These are phyloP conservation scores for Aureobasidium uvarum DNA, from an alignment of 2,329 filamentous ascomycete species.

Conservation along the genomic window DNA sequence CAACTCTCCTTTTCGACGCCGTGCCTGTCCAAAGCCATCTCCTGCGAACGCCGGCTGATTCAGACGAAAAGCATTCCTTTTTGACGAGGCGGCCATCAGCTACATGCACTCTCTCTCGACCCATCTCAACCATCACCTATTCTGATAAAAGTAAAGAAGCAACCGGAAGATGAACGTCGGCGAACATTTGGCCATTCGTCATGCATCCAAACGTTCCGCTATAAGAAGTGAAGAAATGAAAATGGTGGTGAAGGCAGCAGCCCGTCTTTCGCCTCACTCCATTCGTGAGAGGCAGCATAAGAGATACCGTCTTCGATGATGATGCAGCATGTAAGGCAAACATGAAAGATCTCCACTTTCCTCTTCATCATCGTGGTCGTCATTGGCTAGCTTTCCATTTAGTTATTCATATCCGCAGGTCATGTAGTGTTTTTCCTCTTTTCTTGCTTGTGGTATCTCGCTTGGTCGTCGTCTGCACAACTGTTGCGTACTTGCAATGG, in stretches of 20 bases:
- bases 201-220: conserved; percentile 12
- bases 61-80: conserved; percentile 3
- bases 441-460: not conserved
- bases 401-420: conserved; percentile 2
- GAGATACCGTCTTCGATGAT: not conserved
- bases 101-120: not conserved
- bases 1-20: not conserved
- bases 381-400: not conserved
- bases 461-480: not conserved
- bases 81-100: not conserved
- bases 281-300: not conserved
- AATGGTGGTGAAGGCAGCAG: not conserved
- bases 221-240: conserved; percentile 1
- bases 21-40: conserved; percentile 13
- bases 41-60: conserved; percentile 14
- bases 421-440: conserved; percentile 5
- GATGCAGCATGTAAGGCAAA: conserved; percentile 11
- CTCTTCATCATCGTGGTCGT: conserved; percentile 14
- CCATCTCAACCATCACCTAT: not conserved
- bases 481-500: not conserved
- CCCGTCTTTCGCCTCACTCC: not conserved
- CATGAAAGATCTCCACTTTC: not conserved
- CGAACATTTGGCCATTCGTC: conserved; percentile 3
- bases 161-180: not conserved
- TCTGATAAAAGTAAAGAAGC: not conserved